Conservation (phyloP, 2,329 filamentous ascomycete genomes). For the Neonectria neomacrospora region DNA sequence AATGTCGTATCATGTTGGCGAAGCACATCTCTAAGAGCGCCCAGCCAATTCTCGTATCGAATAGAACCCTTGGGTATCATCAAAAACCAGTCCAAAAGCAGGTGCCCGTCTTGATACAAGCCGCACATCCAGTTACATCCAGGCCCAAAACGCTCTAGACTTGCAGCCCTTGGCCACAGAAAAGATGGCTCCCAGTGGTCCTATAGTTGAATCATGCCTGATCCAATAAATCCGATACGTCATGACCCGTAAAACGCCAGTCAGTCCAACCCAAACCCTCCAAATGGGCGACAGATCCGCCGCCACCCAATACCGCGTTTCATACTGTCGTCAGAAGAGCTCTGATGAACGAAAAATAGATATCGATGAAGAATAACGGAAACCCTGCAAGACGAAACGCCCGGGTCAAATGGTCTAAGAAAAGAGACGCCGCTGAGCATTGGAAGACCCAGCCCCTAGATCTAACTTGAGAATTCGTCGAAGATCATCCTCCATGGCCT, state of each 20-base stretch:
- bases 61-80: constrained; percentile 49
- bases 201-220: constrained; percentile 16
- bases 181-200: constrained; percentile 19
- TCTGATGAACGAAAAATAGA: constrained; percentile 35
- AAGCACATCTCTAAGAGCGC: constrained; percentile 30
- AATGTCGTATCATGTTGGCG: constrained; percentile 22
- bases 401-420: constrained; percentile 34
- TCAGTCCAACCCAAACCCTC: constrained; percentile 13
- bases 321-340: constrained; percentile 19
- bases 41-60: constrained; percentile 34
- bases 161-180: constrained; percentile 17
- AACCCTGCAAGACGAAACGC: constrained; percentile 34
- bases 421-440: constrained; percentile 41
- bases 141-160: constrained; percentile 24
- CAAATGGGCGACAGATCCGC: constrained; percentile 8
- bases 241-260: constrained; percentile 28
- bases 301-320: constrained; percentile 9
- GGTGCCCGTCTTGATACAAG: constrained; percentile 43
- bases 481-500: constrained; percentile 65
- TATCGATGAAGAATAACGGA: constrained; percentile 37
- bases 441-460: constrained; percentile 41
- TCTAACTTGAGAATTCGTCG: constrained; percentile 63
- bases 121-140: constrained; percentile 42
- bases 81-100: constrained; percentile 47
- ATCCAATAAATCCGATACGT: constrained; percentile 27